Base-by-base conservation (phyloP, 495 filamentous ascomycete genomes). In the Penicillium atrosanguineum region DNA sequence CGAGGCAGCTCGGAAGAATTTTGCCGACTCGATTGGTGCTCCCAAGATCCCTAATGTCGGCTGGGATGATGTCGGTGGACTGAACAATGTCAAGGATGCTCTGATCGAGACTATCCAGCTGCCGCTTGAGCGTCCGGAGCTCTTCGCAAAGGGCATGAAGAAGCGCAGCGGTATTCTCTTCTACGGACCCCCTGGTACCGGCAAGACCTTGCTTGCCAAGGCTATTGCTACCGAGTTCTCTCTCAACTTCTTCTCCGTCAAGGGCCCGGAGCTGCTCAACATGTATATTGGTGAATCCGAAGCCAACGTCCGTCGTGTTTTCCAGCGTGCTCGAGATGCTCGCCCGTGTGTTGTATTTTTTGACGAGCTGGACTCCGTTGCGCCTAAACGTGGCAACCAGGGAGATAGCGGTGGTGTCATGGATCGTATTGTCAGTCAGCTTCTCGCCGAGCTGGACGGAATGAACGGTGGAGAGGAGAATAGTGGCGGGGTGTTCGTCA, bases 231-330 rank as follows among this genome's bases (percentile, higher is more conserved):
- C 95, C 0, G 94, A 97, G 61, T 97, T 97, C 77, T 95, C 89
- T 46, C 81, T 99, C 63, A 99, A 99, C 59, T 99, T 99, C 79
- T 97, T 99, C 83, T 91, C 86, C 46, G 90, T 99, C 70, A 99
- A 99, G 71, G 94, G 94, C 2, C 94, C 94, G 1, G 94, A 98
- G 72, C 70, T 98, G 61, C 83, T 98, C 16, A 98, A 98, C 64
- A 98, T 97, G 94, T 98, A 98, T 64, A 97, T 98, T 66, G 94
- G 94, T 71, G 94, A 97, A 70, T 96, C 91, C 8, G 94, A 98
- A 77, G 95, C 95, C 43, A 97, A 97, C 62, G 94, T 98, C 11
- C 86, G 94, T 3, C 81, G 95, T 6, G 95, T 98, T 3, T 98
- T 98, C 76, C 93, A 96, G 72, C 81, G 91, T 12, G 94, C 94